Evolutionary conservation across 106 monocot genomes (phyloP).

Genomic region (Narthecium ossifragum): DNA sequence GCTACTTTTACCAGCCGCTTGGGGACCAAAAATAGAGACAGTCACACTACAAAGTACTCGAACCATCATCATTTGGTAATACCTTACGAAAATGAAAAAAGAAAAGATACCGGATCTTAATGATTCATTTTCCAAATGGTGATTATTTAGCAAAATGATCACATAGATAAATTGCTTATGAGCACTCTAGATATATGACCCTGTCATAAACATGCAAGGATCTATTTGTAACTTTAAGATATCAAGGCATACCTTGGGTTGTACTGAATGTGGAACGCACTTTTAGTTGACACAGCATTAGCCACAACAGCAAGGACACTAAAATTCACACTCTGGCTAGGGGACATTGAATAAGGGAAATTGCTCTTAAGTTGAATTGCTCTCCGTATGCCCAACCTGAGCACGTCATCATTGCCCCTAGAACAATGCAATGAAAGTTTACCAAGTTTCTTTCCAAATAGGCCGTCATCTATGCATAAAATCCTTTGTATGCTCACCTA

Average conservation of each 20-base stretch:
- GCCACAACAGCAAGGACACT: constrained; percentile 28
- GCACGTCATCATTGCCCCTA: constrained; percentile 80
- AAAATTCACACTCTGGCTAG: constrained; percentile 24
- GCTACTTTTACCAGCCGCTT: no score
- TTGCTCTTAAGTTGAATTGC: constrained; percentile 63
- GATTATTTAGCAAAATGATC: no score
- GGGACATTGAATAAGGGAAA: constrained; percentile 17
- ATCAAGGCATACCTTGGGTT: constrained; percentile 60
- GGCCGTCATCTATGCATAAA: no score
- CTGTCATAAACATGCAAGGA: not conserved
- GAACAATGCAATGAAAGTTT: not conserved
- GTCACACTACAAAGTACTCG: no score
- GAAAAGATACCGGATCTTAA: no score
- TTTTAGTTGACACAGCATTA: constrained; percentile 56
- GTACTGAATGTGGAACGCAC: constrained; percentile 57
- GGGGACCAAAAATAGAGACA: no score
- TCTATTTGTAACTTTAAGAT: not conserved
- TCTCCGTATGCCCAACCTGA: constrained; percentile 83
- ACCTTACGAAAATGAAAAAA: no score
- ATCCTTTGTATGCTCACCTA: constrained; percentile 33
- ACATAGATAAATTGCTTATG: no score
- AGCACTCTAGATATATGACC: not conserved
- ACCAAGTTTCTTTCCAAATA: no score
- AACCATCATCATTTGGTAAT: no score
- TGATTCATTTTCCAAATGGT: no score